Conservation (phyloP, 257 asterid species). For the Ilex asprella region DNA sequence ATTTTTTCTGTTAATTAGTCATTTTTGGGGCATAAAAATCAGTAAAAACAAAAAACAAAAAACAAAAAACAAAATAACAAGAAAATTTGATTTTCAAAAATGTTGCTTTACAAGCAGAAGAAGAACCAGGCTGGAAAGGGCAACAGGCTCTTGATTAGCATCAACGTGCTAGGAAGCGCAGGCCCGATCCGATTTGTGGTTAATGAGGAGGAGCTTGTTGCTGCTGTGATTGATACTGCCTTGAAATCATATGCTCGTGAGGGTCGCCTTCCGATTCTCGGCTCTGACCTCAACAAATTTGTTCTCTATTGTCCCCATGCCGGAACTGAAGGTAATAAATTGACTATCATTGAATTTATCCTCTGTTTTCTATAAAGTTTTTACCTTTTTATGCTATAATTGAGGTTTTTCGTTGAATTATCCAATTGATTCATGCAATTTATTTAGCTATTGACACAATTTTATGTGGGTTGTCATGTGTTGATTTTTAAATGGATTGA, state of each 20-base stretch:
- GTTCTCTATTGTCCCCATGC: constrained; percentile 69
- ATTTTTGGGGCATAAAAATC: neutral
- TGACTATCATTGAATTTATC: neutral
- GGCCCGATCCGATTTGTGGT: constrained; percentile 92
- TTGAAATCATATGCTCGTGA: constrained; percentile 79
- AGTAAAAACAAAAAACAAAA: neutral
- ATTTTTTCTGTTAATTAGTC: too few relatives aligned
- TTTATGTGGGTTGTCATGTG: neutral
- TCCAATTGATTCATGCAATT: too few relatives aligned
- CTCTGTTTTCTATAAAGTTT: neutral
- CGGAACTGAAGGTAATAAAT: constrained; percentile 56
- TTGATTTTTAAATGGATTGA: neutral
- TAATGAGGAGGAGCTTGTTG: constrained; percentile 67
- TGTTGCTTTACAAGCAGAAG: constrained; percentile 79
- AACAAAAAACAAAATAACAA: neutral
- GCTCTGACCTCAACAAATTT: constrained; percentile 57
- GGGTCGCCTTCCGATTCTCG: constrained; percentile 85
- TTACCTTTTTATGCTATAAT: neutral
- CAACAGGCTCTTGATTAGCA: constrained; percentile 58
- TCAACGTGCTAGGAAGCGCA: constrained; percentile 78
- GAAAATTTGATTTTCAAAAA: constrained; percentile 15
- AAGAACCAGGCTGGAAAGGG: constrained; percentile 62
- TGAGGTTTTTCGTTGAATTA: too few relatives aligned
- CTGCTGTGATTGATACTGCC: constrained; percentile 67
- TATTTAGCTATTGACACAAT: neutral